Conservation (phyloP, 1,284 basidiomycete genomes). For the Flammula alnicola region DNA sequence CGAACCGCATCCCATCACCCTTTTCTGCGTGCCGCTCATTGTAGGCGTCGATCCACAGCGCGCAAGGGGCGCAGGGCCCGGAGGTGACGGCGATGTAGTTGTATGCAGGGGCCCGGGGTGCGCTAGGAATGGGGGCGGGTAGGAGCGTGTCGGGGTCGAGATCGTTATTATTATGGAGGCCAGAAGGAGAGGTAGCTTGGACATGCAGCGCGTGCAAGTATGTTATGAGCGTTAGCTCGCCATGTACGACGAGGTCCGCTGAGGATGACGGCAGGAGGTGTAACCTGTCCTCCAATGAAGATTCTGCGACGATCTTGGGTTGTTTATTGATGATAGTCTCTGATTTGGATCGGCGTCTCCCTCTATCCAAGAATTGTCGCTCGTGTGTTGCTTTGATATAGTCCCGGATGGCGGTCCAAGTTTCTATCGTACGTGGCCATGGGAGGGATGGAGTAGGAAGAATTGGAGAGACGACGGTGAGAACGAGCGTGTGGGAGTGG, state of each 20-base stretch:
- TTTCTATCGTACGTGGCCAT: background rate
- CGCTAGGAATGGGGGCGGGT: no score
- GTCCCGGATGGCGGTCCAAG: background rate
- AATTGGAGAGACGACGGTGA: constrained; percentile 7
- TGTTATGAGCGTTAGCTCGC: constrained; percentile 1
- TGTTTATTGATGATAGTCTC: no score
- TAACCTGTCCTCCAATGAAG: no score
- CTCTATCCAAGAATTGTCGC: no score
- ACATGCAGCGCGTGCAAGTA: constrained; percentile 6
- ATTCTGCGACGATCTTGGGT: no score
- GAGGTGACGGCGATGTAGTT: constrained; percentile 7
- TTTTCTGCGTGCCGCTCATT: background rate
- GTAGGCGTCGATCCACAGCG: constrained; percentile 5
- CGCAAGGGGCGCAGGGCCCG: constrained; percentile 1
- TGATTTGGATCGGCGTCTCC: no score
- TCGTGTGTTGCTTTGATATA: no score
- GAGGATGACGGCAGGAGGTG: background rate
- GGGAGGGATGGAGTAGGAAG: background rate
- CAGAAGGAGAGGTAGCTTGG: background rate
- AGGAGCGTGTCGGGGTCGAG: background rate
- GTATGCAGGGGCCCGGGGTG: no score
- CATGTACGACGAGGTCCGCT: constrained; percentile 1
- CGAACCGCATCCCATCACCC: constrained; percentile 4
- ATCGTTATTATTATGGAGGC: background rate
- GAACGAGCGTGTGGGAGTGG: background rate